A percentile compares a stretch with the other conserved stretches of the same genome.
These are phyloP conservation scores for Mrakiaceae sp. DNA, from an alignment of 1,284 basidiomycete species.

Conservation along the genomic window DNA sequence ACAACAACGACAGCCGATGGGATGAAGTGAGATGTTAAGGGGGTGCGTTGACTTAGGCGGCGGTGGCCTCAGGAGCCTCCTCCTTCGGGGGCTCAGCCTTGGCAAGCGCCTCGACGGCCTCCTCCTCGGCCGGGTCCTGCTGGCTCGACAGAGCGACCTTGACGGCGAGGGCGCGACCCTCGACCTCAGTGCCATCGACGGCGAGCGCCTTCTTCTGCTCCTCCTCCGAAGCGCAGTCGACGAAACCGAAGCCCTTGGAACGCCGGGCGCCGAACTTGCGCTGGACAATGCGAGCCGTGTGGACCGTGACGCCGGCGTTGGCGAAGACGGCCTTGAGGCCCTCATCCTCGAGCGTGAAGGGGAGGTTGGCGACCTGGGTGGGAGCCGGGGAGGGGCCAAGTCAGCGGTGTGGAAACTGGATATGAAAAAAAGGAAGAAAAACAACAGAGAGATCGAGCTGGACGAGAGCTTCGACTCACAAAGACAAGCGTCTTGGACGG, in stretches of 20 bases:
- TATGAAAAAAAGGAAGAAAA: not conserved
- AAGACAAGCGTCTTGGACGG: slow-evolving; percentile 72
- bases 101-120: not conserved
- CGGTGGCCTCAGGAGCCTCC: too few species aligned
- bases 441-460: not conserved
- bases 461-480: slow-evolving; percentile 25
- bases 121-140: not conserved
- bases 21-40: too few species aligned
- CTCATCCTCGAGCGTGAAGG: slow-evolving; percentile 69
- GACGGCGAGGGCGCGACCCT: slow-evolving; percentile 53
- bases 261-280: slow-evolving; percentile 66
- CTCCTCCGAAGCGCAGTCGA: slow-evolving; percentile 66
- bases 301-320: slow-evolving; percentile 57
- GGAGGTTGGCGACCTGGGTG: slow-evolving; percentile 58
- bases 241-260: slow-evolving; percentile 81
- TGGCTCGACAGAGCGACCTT: slow-evolving; percentile 41
- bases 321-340: slow-evolving; percentile 59
- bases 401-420: too few species aligned
- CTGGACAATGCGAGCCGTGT: slow-evolving; percentile 52
- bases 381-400: not conserved
- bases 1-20: too few species aligned
- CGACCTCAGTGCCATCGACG: slow-evolving; percentile 63
- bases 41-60: too few species aligned
- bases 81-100: too few species aligned
- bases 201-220: slow-evolving; percentile 69